Base-by-base conservation (phyloP, 495 filamentous ascomycete genomes). In the Aspergillus heteromorphus region DNA sequence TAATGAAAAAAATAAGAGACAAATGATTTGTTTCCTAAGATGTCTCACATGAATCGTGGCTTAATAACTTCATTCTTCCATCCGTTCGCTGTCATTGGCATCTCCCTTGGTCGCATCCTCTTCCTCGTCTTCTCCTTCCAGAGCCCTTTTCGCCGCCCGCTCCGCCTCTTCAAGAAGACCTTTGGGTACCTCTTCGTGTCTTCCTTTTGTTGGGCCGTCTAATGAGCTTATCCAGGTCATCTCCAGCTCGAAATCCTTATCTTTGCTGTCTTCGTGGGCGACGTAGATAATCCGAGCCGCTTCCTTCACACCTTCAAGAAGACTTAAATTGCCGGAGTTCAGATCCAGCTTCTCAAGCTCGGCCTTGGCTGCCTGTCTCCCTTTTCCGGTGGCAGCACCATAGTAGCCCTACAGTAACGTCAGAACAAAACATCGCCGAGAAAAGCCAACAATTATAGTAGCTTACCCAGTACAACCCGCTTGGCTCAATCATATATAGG, bases 161-260 rank as follows among this genome's bases (percentile, higher is more conserved):
- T 97, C 92, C 13, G 95, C 93, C 75, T 97, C 92, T 65, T 95
- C 92, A 18, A 87, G 74, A 38, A 97, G 71, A 51, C 86, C 86
- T 75, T 87, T 89, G 52, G 93, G 93, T 40, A 98, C 93, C 68
- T 92, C 89, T 70, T 90, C 82, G 65, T 98, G 93, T 56, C 80
- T 83, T 48, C 91, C 91, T 72, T 92, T 91, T 34, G 91, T 95
- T n/a, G 89, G 88, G 13, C 89, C 90, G 41, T 87, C 82, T 40
- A 82, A 62, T 18, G 79, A 82, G 71, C 89, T 95, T 60, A 97
- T 86, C 93, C 93, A 98, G 57, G 88, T 91, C 93, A 98, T 96
- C 78, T 98, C 93, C 30, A 98, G 76, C 80, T 98, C 95, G 61
- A 97, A 97, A 29, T 98, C 95, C 77, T 97, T 98, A 73, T 98